phyloP scores from a whole-genome alignment of 2,329 filamentous ascomycete genomes.

The Calonectria ilicicola region DNA sequence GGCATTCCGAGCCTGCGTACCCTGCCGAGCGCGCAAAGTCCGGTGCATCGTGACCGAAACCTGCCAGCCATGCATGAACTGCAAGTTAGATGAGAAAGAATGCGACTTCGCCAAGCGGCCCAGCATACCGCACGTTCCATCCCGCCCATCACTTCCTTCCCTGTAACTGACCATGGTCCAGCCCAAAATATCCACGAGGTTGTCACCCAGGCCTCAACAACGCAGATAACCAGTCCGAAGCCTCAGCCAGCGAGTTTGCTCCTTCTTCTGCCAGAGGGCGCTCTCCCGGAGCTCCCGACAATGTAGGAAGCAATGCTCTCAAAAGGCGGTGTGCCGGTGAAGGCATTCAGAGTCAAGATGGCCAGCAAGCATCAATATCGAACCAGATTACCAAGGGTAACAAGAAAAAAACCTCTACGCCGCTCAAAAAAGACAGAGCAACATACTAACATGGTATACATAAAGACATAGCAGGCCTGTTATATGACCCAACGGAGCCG shows the following conservation, averaged over 20 bases:
- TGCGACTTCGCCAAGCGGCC: slow-evolving; percentile 36
- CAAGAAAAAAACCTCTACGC: neutral
- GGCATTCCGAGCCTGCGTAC: slow-evolving; percentile 36
- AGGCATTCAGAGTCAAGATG: neutral
- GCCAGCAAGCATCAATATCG: neutral
- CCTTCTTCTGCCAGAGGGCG: neutral
- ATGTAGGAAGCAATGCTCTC: neutral
- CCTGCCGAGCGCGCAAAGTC: slow-evolving; percentile 39
- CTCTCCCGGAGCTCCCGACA: slow-evolving; percentile 4
- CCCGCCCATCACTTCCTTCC: neutral
- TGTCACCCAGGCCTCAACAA: neutral
- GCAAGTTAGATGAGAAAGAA: slow-evolving; percentile 39
- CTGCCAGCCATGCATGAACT: slow-evolving; percentile 39
- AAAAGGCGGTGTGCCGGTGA: neutral
- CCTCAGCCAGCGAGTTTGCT: neutral
- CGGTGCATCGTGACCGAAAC: slow-evolving; percentile 40
- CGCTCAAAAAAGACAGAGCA: neutral
- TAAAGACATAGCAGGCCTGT: neutral
- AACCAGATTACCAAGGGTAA: neutral
- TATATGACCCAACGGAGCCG: slow-evolving; percentile 25
- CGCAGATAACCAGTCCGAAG: slow-evolving; percentile 8
- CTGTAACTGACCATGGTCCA: neutral
- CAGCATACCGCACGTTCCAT: slow-evolving; percentile 26
- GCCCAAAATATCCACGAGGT: neutral
- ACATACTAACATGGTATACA: neutral